Evolutionary conservation across 768 basidiomycete genomes (phyloP).

Genomic region (Ramaria sp.): DNA sequence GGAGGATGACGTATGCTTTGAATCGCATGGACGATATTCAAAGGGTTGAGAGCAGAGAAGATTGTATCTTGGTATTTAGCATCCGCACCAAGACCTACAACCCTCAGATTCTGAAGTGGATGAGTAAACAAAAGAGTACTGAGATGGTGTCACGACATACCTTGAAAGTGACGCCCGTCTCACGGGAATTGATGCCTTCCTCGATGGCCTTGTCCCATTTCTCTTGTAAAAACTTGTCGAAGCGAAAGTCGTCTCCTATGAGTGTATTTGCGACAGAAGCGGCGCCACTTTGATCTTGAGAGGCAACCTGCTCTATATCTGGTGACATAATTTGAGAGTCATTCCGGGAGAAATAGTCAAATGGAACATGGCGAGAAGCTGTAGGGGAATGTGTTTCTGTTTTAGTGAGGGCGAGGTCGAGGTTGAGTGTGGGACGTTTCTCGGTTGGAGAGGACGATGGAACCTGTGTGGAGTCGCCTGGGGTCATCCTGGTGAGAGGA

Average conservation of each 20-base stretch:
- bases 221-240: constrained; percentile 2
- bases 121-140: background rate
- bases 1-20: constrained; percentile 47
- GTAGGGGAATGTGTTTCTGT: background rate
- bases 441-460: background rate
- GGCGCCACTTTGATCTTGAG: too few relatives aligned
- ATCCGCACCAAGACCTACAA: constrained; percentile 47
- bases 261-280: background rate
- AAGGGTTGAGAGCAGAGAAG: constrained; percentile 50
- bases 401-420: background rate
- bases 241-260: constrained; percentile 2
- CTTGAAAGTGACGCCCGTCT: constrained; percentile 6
- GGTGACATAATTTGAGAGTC: background rate
- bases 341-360: background rate
- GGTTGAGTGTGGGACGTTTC: background rate
- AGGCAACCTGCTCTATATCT: background rate
- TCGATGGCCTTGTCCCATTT: constrained; percentile 4
- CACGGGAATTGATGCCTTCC: constrained; percentile 6
- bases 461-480: background rate
- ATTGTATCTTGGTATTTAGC: constrained; percentile 49
- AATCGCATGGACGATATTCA: constrained; percentile 31
- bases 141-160: background rate
- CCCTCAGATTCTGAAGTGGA: constrained; percentile 33
- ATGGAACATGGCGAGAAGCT: background rate
- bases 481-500: too few relatives aligned